phyloP scores from a whole-genome alignment of 129 eudicot species.

The Mikania micrantha region DNA sequence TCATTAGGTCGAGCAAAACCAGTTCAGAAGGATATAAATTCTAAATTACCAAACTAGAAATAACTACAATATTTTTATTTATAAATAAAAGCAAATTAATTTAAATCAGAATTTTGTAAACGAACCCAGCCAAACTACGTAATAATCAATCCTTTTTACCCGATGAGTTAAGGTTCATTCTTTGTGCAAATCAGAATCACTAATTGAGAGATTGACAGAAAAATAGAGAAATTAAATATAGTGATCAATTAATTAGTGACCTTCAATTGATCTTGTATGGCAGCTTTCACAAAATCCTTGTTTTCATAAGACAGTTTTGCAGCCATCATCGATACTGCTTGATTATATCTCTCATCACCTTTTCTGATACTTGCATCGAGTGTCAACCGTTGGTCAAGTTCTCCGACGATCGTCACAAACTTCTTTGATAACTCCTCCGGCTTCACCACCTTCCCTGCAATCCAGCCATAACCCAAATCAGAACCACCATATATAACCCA shows the following conservation, averaged over 20 bases:
- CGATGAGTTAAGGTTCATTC: neutral
- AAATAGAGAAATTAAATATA: neutral
- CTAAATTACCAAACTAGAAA: too few species aligned
- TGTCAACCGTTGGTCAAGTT: slow-evolving; percentile 39
- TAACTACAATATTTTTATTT: too few species aligned
- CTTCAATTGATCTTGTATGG: slow-evolving; percentile 54
- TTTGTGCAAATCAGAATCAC: neutral
- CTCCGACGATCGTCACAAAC: slow-evolving; percentile 41
- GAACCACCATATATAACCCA: too few species aligned
- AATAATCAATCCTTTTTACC: neutral
- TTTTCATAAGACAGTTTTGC: slow-evolving; percentile 62
- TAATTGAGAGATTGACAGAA: neutral
- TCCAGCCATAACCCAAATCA: slow-evolving; percentile 1
- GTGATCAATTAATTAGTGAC: slow-evolving; percentile 36
- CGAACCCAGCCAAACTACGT: neutral
- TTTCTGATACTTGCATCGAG: slow-evolving; percentile 31
- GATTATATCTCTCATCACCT: slow-evolving; percentile 28
- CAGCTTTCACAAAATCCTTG: slow-evolving; percentile 31
- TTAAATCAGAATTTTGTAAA: neutral
- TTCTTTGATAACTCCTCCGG: slow-evolving; percentile 39
- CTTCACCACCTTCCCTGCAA: slow-evolving; percentile 51
- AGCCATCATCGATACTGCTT: slow-evolving; percentile 56
- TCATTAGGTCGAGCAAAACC: too few species aligned
- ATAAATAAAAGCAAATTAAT: neutral
- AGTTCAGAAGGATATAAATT: too few species aligned